These are phyloP conservation scores for Aspergillus eucalypticola DNA, from an alignment of 2,329 filamentous ascomycete genomes.

Conservation along the genomic window DNA sequence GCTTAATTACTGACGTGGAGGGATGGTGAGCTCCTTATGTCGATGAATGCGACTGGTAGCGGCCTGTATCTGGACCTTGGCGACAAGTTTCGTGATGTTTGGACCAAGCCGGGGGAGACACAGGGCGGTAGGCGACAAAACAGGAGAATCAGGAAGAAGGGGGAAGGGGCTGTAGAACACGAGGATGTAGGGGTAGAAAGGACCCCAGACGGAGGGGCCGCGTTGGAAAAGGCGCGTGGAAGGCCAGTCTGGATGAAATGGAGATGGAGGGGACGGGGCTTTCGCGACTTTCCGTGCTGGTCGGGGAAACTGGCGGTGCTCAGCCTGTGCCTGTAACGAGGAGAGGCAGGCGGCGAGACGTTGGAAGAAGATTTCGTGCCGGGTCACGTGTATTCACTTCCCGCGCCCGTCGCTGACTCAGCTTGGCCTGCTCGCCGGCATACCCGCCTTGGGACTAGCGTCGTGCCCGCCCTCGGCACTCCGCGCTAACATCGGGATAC, in stretches of 20 bases:
- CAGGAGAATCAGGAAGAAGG: slow-evolving; percentile 22
- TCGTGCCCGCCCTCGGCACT: background rate
- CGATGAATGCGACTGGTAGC: slow-evolving; percentile 29
- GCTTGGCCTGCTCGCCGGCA: background rate
- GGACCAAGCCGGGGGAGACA: slow-evolving; percentile 21
- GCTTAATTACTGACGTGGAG: slow-evolving; percentile 22
- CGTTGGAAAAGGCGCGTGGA: slow-evolving; percentile 36
- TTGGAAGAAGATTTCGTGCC: slow-evolving; percentile 36
- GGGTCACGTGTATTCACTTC: slow-evolving; percentile 24
- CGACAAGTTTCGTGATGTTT: slow-evolving; percentile 37
- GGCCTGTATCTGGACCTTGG: slow-evolving; percentile 34
- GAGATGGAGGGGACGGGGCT: slow-evolving; percentile 41
- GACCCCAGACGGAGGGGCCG: slow-evolving; percentile 25
- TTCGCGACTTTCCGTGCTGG: slow-evolving; percentile 40
- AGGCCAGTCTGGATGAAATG: slow-evolving; percentile 38
- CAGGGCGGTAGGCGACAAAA: slow-evolving; percentile 25
- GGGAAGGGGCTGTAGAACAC: slow-evolving; percentile 19
- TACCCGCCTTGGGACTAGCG: slow-evolving; percentile 14
- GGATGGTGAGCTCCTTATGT: slow-evolving; percentile 22
- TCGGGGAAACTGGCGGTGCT: slow-evolving; percentile 42
- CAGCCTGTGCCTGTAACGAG: slow-evolving; percentile 34
- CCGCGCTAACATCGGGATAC: background rate
- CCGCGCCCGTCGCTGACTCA: slow-evolving; percentile 26
- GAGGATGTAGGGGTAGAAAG: slow-evolving; percentile 21
- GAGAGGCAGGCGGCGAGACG: slow-evolving; percentile 34